Conservation (phyloP, 441 rosid genomes). For the Breynia disticha region DNA sequence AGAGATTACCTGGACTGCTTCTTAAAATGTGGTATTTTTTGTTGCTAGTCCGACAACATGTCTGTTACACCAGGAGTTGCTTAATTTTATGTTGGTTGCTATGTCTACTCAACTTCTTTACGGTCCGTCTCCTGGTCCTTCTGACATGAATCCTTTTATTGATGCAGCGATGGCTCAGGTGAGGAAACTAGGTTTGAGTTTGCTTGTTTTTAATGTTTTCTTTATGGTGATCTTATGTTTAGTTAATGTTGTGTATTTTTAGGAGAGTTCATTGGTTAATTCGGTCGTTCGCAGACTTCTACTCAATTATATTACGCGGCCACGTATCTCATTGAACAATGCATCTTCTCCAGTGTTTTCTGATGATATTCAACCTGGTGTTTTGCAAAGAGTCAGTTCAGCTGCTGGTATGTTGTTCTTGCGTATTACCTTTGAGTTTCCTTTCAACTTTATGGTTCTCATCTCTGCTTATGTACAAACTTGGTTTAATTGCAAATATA, state of each 20-base stretch:
- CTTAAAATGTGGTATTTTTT: constrained; percentile 30
- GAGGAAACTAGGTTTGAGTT: constrained; percentile 8
- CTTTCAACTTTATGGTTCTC: too few relatives aligned
- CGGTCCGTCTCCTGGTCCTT: constrained; percentile 66
- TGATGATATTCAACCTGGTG: constrained; percentile 60
- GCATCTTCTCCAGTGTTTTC: constrained; percentile 45
- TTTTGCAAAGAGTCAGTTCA: constrained; percentile 88
- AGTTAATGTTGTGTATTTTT: constrained; percentile 14
- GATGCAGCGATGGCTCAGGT: constrained; percentile 97
- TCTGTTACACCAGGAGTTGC: constrained; percentile 83
- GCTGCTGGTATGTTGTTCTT: constrained; percentile 61
- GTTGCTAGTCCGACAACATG: constrained; percentile 57
- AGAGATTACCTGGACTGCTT: constrained; percentile 12
- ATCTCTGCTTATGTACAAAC: constrained; percentile 54
- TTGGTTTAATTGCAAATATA: constrained; percentile 91
- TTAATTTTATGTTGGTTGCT: constrained; percentile 71
- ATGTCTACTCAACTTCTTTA: constrained; percentile 94
- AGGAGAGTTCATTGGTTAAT: constrained; percentile 72
- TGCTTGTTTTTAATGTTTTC: constrained; percentile 6
- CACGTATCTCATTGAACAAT: constrained; percentile 33
- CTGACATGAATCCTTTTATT: constrained; percentile 71
- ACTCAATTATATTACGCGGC: constrained; percentile 60
- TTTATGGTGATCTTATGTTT: constrained; percentile 4
- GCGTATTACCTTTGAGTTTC: too few relatives aligned
- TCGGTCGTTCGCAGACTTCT: constrained; percentile 61